These are phyloP conservation scores for Cenchrus americanus DNA, from an alignment of 176 grass and related monocot genomes.

Conservation along the genomic window DNA sequence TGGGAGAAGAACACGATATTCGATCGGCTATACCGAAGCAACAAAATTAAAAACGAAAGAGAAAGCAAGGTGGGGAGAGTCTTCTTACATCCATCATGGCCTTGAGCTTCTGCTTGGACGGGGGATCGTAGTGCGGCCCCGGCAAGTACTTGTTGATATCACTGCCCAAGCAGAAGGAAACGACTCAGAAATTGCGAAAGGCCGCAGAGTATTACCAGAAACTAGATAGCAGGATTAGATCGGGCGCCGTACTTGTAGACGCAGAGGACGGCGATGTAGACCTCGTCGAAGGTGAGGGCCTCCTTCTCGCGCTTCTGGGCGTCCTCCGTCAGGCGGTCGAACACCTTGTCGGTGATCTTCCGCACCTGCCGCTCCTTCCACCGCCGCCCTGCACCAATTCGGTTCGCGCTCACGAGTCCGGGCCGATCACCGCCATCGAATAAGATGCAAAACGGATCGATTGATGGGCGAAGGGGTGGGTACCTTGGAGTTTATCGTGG, in stretches of 20 bases:
- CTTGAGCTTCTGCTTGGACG: conserved; percentile 80
- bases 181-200: background rate
- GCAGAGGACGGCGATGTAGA: conserved; percentile 94
- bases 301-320: conserved; percentile 44
- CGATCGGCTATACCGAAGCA: conserved; percentile 7
- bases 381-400: conserved; percentile 56
- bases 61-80: background rate
- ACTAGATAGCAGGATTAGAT: background rate
- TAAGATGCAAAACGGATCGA: background rate
- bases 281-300: conserved; percentile 76
- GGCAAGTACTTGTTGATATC: conserved; percentile 96
- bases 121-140: conserved; percentile 87
- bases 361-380: conserved; percentile 91
- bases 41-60: background rate
- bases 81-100: conserved; percentile 62
- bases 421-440: background rate
- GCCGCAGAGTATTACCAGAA: background rate
- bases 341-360: conserved; percentile 90
- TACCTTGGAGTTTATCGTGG: conserved; percentile 85
- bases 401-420: background rate
- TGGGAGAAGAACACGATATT: background rate
- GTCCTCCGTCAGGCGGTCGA: conserved; percentile 69
- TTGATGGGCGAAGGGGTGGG: background rate
- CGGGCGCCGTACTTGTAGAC: conserved; percentile 79
- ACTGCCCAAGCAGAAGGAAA: conserved; percentile 37